Percentiles rank a stretch among this genome's conserved stretches.
Conservation (phyloP, 164 flowering plant genomes). For the Paratinospora sagittata region DNA sequence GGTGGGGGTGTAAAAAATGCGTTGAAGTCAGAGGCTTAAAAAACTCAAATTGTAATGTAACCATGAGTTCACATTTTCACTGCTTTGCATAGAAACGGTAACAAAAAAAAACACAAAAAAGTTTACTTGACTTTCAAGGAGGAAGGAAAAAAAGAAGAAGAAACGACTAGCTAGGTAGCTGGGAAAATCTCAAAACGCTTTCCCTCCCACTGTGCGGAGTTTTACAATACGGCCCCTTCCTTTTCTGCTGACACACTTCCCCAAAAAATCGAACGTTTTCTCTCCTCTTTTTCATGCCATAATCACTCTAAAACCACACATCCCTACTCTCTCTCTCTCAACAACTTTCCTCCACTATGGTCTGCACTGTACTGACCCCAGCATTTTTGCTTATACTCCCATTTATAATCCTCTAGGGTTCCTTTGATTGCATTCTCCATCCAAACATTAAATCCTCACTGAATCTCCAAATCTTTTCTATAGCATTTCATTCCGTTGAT, state of each 20-base stretch:
- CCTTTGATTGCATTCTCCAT: not conserved
- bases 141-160: no score
- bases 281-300: conserved; percentile 1
- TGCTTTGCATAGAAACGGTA: no score
- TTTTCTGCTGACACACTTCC: not conserved
- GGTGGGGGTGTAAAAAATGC: no score
- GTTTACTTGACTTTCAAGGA: no score
- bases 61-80: no score
- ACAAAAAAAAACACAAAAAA: no score
- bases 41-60: no score
- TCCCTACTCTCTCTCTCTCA: not conserved
- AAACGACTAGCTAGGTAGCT: no score
- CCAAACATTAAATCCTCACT: no score
- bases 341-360: not conserved
- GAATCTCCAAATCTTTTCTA: no score
- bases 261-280: conserved; percentile 13
- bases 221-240: not conserved
- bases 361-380: not conserved
- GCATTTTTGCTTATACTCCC: not conserved
- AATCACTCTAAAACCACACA: conserved; percentile 8
- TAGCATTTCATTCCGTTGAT: not conserved
- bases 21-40: no score
- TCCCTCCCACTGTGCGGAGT: not conserved
- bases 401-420: not conserved
- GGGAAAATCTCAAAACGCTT: not conserved